Percentiles rank a stretch among this genome's conserved stretches.
phyloP scores from a whole-genome alignment of 208 protist species.

The Trypanosoma mega region DNA sequence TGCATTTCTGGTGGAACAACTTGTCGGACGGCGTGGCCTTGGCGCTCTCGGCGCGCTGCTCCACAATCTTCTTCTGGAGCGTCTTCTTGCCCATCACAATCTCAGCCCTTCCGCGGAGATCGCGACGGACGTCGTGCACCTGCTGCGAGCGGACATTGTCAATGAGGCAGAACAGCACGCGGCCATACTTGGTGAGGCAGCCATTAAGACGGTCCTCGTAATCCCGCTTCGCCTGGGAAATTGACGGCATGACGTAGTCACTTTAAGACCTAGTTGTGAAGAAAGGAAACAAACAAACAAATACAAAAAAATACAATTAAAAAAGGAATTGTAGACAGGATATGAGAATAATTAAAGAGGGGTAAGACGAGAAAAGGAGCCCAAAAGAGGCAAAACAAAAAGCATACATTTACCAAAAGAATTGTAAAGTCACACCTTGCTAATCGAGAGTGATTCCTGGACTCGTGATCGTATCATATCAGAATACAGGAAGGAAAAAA shows the following conservation, averaged over 20 bases:
- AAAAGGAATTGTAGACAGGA: neutral
- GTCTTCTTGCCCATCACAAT: conserved; percentile 99
- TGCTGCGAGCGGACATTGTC: conserved; percentile 99
- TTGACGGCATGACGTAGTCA: conserved; percentile 37
- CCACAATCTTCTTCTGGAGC: conserved; percentile 95
- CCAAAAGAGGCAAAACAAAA: too few relatives aligned
- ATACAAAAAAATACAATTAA: conserved; percentile 9
- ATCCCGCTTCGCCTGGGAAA: conserved; percentile 69
- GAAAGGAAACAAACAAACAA: conserved; percentile 9
- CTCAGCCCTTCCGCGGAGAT: conserved; percentile 94
- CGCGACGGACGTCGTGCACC: conserved; percentile 94
- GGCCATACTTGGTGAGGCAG: conserved; percentile 94
- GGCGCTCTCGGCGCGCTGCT: conserved; percentile 58
- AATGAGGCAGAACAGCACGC: conserved; percentile 94
- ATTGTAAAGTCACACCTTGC: too few relatives aligned
- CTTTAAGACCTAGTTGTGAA: conserved; percentile 10
- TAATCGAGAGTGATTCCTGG: too few relatives aligned
- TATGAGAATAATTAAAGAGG: too few relatives aligned
- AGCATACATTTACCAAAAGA: too few relatives aligned
- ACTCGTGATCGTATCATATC: too few relatives aligned
- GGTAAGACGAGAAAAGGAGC: too few relatives aligned
- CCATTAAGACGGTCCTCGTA: conserved; percentile 93
- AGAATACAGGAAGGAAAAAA: too few relatives aligned
- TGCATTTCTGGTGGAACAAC: conserved; percentile 59
- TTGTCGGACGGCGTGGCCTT: conserved; percentile 52